Conservation (phyloP, 176 grass and related monocot genomes). For the Musa schizocarpa region DNA sequence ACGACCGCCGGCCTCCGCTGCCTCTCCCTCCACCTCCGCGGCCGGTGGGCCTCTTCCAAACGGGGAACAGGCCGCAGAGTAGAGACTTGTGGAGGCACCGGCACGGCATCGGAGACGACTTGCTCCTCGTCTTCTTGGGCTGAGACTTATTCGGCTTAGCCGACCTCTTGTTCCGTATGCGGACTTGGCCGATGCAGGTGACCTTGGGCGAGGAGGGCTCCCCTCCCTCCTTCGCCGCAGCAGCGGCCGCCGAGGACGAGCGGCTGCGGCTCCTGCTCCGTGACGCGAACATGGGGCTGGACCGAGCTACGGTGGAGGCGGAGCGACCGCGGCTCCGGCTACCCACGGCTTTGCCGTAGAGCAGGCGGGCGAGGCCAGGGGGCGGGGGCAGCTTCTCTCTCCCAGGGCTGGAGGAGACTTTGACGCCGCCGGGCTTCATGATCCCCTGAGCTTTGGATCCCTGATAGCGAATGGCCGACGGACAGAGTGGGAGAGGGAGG, state of each 20-base stretch:
- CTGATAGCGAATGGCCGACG: neutral
- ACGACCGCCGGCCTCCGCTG: neutral
- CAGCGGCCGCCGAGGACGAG: slow-evolving; percentile 1
- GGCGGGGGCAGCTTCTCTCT: slow-evolving; percentile 3
- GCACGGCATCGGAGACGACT: slow-evolving; percentile 21
- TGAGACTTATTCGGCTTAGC: neutral
- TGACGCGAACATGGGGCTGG: slow-evolving; percentile 39
- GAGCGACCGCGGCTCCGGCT: slow-evolving; percentile 1
- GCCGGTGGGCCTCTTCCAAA: neutral
- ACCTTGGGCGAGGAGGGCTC: slow-evolving; percentile 82
- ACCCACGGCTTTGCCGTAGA: neutral
- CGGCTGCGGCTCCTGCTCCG: slow-evolving; percentile 32
- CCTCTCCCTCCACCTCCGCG: neutral
- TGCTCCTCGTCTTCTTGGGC: slow-evolving; percentile 22
- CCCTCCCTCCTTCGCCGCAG: slow-evolving; percentile 15
- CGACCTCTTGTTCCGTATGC: slow-evolving; percentile 46
- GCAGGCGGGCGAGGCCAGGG: neutral
- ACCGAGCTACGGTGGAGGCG: slow-evolving; percentile 21
- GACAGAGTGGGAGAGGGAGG: neutral
- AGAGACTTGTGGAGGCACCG: slow-evolving; percentile 52
- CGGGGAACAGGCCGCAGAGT: slow-evolving; percentile 40
- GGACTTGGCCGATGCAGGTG: slow-evolving; percentile 83
- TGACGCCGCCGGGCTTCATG: neutral
- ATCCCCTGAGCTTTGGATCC: neutral
- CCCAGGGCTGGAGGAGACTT: slow-evolving; percentile 5